Base-by-base conservation (phyloP, 495 filamentous ascomycete species). In the Xylaria palmicola region DNA sequence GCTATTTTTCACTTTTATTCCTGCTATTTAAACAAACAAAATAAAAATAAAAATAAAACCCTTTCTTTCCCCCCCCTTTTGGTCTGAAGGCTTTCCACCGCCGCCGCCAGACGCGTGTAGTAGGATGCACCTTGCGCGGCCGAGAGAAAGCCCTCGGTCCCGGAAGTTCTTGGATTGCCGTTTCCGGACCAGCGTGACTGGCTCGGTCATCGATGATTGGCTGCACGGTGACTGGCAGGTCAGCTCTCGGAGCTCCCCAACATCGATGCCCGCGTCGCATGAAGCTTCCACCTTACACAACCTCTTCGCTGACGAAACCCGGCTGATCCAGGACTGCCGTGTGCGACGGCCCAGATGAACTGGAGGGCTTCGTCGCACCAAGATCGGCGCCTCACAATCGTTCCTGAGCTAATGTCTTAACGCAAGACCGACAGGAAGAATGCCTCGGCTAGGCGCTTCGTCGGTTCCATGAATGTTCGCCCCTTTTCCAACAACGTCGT, bases 211-310 rank as follows among this genome's bases (percentile, higher is more conserved):
- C 39, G 8, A 22, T 60, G 47, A 60, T 60, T 60, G 57, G 57
- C 27, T 52, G 19, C 13, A 13, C n/a, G 12, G 20, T n/a, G 22
- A 56, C 26, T 19, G 1, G 20, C 26, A 30, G 32, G 55, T 47
- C 41, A 59, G 44, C 56, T 47, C 24, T 30, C 49, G 59, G 50
- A 53, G 6, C 22, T 61, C 50, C 59, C 59, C 59, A 44, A 61
- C 20, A 24, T 45, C 17, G 10, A 45, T n/a, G 48, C 40, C 58
- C 48, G 58, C 49, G 44, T 22, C 24, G 37, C 40, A 53, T 41
- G n/a, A 49, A 29, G 22, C 45, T 17, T 37, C 44, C 29, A 51
- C 56, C 44, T 59, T 24, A 9, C 44, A 36, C 41, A 8, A 20
- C 29, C 10, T 1, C 41, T 24, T 37, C 29, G 37, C 30, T 32